Evolutionary conservation across 2,329 filamentous ascomycete species (phyloP).

Genomic region (Pyrenophora tritici-repentis): DNA sequence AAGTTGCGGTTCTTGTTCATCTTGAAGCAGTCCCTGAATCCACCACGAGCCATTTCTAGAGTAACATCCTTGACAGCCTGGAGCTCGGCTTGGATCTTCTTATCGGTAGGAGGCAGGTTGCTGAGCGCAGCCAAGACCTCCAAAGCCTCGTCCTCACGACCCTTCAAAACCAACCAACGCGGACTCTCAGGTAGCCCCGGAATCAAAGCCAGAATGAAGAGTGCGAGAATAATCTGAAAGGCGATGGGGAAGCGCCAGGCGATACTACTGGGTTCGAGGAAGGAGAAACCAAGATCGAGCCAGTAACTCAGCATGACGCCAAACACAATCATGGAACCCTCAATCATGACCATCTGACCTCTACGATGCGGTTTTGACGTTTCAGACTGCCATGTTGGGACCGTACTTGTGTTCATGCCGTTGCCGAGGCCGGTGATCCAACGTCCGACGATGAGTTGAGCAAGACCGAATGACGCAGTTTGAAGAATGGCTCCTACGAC

Average conservation of each 20-base stretch:
- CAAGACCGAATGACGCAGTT: constrained; percentile 54
- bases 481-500: constrained; percentile 65
- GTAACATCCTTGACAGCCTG: constrained; percentile 46
- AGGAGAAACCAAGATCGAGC: constrained; percentile 54
- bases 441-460: constrained; percentile 54
- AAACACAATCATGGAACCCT: constrained; percentile 53
- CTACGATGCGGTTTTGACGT: constrained; percentile 53
- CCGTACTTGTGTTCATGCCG: constrained; percentile 43
- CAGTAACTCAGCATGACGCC: constrained; percentile 52
- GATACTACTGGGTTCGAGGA: constrained; percentile 51
- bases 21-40: constrained; percentile 63
- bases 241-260: constrained; percentile 59
- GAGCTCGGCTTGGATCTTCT: constrained; percentile 45
- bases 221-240: constrained; percentile 62
- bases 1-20: constrained; percentile 55
- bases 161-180: constrained; percentile 60
- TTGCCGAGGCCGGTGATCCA: constrained; percentile 57
- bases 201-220: constrained; percentile 57
- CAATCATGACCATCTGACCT: constrained; percentile 55
- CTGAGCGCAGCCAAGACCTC: constrained; percentile 46
- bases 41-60: constrained; percentile 50
- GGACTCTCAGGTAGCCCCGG: constrained; percentile 51
- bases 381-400: constrained; percentile 55
- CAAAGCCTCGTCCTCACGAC: constrained; percentile 52
- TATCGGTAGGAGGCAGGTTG: constrained; percentile 47